A percentile compares a stretch with the other conserved stretches of the same genome.
These are phyloP conservation scores for Metschnikowia kofuensis DNA, from an alignment of 805 yeast genomes.

Conservation along the genomic window DNA sequence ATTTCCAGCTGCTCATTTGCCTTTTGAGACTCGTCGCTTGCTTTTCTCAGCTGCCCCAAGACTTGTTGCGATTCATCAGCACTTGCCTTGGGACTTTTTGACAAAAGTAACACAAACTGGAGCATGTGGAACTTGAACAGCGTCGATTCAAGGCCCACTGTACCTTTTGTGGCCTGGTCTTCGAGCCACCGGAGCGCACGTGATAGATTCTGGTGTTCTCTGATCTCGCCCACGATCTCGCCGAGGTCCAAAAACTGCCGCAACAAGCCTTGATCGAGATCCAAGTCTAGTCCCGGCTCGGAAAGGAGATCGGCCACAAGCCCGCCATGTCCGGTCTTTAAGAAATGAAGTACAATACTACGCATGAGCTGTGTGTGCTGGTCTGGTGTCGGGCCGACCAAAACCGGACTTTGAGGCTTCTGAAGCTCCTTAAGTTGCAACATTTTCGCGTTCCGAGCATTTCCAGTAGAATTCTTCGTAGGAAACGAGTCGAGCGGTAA, in stretches of 20 bases:
- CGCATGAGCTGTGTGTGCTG: conserved; percentile 33
- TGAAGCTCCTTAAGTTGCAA: too few species aligned
- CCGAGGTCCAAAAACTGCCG: conserved; percentile 27
- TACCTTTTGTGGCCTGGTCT: conserved; percentile 13
- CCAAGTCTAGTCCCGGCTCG: conserved; percentile 20
- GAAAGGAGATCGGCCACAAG: conserved; percentile 29
- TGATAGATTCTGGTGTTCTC: conserved; percentile 29
- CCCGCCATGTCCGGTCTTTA: conserved; percentile 40
- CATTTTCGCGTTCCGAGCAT: too few species aligned
- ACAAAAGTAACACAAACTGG: conserved; percentile 32
- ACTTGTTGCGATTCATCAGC: too few species aligned
- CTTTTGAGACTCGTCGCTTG: too few species aligned
- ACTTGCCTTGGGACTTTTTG: neutral
- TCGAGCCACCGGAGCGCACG: conserved; percentile 35
- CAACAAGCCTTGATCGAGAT: conserved; percentile 24
- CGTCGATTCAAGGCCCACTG: conserved; percentile 19
- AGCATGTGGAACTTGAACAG: conserved; percentile 42
- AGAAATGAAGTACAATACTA: conserved; percentile 36
- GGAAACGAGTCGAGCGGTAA: conserved; percentile 31
- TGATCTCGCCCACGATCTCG: conserved; percentile 34
- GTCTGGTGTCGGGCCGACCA: conserved; percentile 1
- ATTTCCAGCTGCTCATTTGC: neutral
- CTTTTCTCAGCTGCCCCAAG: too few species aligned
- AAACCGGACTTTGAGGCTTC: too few species aligned
- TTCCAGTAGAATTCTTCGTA: neutral